A percentile compares a stretch with the other conserved stretches of the same genome.
phyloP scores from a whole-genome alignment of 371 early-diverging fungal species.

The Mucor sp. region DNA sequence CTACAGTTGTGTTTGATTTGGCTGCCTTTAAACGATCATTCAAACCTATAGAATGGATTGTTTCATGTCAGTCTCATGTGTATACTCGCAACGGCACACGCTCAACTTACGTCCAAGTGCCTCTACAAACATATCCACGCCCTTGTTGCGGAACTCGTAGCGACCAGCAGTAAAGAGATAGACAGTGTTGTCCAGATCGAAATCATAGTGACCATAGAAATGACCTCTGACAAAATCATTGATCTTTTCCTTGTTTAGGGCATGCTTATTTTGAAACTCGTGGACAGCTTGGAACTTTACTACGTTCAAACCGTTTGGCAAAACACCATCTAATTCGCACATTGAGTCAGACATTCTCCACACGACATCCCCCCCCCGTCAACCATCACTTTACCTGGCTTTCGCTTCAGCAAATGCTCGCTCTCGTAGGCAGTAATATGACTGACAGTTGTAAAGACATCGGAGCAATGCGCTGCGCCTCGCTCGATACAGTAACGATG shows the following conservation, averaged over 20 bases:
- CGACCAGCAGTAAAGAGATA: conserved; percentile 98
- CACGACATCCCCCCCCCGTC: not conserved
- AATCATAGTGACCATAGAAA: conserved; percentile 95
- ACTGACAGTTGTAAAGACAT: conserved; percentile 96
- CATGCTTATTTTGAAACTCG: conserved; percentile 98
- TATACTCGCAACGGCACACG: too few species aligned
- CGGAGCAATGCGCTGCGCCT: conserved; percentile 93
- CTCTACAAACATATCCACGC: conserved; percentile 97
- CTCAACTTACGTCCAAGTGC: conserved; percentile 77
- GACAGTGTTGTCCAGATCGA: conserved; percentile 92
- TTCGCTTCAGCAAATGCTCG: conserved; percentile 91
- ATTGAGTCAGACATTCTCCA: not conserved
- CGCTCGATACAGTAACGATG: conserved; percentile 97
- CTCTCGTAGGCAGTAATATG: conserved; percentile 97
- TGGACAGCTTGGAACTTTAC: conserved; percentile 96
- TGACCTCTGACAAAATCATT: conserved; percentile 96
- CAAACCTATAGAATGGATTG: conserved; percentile 53
- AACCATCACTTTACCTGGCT: conserved; percentile 73
- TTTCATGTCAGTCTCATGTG: not conserved
- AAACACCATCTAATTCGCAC: conserved; percentile 76
- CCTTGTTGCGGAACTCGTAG: conserved; percentile 96
- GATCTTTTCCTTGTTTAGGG: conserved; percentile 90
- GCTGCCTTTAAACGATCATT: conserved; percentile 86
- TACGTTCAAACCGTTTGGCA: conserved; percentile 95
- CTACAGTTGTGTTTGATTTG: conserved; percentile 88